These are phyloP conservation scores for Poa pratensis DNA, from an alignment of 176 grass and related monocot genomes.

Conservation along the genomic window DNA sequence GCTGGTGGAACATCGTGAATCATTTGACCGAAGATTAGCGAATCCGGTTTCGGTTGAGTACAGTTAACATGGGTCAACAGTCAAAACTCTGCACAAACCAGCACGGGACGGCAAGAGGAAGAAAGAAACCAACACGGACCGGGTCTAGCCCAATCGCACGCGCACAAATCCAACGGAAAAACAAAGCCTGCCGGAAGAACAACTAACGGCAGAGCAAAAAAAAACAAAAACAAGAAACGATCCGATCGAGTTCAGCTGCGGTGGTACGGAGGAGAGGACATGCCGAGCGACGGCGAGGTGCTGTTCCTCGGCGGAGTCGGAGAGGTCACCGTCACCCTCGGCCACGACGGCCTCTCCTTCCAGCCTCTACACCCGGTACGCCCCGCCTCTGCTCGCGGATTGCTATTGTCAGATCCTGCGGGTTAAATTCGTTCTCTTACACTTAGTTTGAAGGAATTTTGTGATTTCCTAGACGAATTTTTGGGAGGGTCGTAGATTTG, in stretches of 20 bases:
- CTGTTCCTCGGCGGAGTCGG: slow-evolving; percentile 73
- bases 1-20: no score
- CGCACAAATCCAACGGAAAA: slow-evolving; percentile 10
- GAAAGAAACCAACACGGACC: background rate
- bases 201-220: no score
- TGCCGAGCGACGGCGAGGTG: slow-evolving; percentile 55
- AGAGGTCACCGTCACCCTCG: slow-evolving; percentile 58
- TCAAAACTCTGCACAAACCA: no score
- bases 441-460: background rate
- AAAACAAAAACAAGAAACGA: no score
- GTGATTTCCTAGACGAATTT: background rate
- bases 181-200: background rate
- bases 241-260: slow-evolving; percentile 10
- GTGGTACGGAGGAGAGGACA: slow-evolving; percentile 22
- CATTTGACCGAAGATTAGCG: no score
- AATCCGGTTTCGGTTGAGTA: no score
- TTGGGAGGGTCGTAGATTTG: slow-evolving; percentile 2
- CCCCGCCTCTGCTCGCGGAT: background rate
- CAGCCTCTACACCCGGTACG: slow-evolving; percentile 62
- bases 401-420: slow-evolving; percentile 30
- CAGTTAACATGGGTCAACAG: no score
- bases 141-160: background rate
- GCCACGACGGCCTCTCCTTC: slow-evolving; percentile 56
- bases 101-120: no score
- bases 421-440: background rate